Conservation (phyloP, 2,329 filamentous ascomycete genomes). For the Arthrobotrys conoides region DNA sequence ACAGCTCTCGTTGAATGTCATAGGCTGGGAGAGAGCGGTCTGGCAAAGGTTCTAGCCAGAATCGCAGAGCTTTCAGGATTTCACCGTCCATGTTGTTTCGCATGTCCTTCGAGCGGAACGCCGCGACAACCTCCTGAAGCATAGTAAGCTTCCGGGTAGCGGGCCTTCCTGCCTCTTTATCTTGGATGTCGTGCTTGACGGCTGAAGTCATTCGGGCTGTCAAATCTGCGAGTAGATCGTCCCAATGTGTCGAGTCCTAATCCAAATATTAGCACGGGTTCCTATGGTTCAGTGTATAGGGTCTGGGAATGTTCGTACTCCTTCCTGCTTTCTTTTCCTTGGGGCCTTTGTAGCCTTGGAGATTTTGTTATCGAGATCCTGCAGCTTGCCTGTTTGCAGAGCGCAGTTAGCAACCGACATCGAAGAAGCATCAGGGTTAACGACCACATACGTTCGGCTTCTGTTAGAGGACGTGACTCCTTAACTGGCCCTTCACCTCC, state of each 20-base stretch:
- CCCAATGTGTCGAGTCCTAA: constrained; percentile 74
- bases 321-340: constrained; percentile 84
- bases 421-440: not conserved
- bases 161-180: constrained; percentile 82
- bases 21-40: constrained; percentile 90
- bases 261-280: not conserved
- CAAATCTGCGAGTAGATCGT: constrained; percentile 88
- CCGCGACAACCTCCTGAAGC: constrained; percentile 86
- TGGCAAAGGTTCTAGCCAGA: constrained; percentile 95
- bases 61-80: constrained; percentile 92
- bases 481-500: constrained; percentile 23
- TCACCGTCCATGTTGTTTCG: constrained; percentile 86
- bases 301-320: constrained; percentile 71
- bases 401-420: not conserved
- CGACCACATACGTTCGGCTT: constrained; percentile 35
- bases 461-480: constrained; percentile 27
- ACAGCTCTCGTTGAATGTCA: constrained; percentile 95
- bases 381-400: constrained; percentile 73
- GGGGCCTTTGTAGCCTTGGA: constrained; percentile 88
- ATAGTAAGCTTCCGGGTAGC: constrained; percentile 95
- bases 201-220: constrained; percentile 92
- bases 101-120: constrained; percentile 91
- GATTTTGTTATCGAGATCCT: constrained; percentile 87
- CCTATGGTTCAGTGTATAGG: not conserved
- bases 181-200: constrained; percentile 86